A percentile compares a stretch with the other conserved stretches of the same genome.
phyloP scores from a whole-genome alignment of 768 basidiomycete genomes.

The Xerocomus spinulosus region DNA sequence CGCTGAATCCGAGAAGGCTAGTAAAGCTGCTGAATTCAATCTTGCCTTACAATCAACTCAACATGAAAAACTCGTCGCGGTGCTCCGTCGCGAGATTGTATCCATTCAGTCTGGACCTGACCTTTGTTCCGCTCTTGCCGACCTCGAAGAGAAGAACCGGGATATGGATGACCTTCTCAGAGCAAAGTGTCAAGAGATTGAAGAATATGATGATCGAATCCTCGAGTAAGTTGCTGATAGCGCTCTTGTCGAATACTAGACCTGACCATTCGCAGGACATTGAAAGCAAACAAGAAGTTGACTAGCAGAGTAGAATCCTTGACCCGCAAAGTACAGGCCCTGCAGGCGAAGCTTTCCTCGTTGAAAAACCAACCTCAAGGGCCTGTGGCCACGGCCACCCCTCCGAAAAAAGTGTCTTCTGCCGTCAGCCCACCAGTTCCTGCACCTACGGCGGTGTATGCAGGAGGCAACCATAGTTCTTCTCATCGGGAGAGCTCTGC shows the following conservation, averaged over 20 bases:
- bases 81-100: constrained; percentile 54
- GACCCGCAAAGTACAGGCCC: constrained; percentile 64
- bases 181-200: constrained; percentile 71
- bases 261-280: constrained; percentile 42
- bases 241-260: constrained; percentile 4
- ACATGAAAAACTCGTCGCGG: constrained; percentile 57
- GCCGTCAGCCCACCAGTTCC: constrained; percentile 13
- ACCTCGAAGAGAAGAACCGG: constrained; percentile 63
- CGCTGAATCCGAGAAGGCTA: constrained; percentile 51
- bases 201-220: constrained; percentile 77
- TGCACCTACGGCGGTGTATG: constrained; percentile 5
- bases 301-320: constrained; percentile 63
- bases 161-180: constrained; percentile 74
- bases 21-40: constrained; percentile 61
- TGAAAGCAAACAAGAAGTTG: constrained; percentile 80
- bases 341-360: constrained; percentile 62
- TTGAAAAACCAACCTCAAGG: constrained; percentile 40
- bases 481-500: constrained; percentile 36
- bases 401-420: constrained; percentile 4
- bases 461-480: constrained; percentile 3
- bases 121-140: constrained; percentile 49
- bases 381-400: constrained; percentile 6
- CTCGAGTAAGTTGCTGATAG: constrained; percentile 51
- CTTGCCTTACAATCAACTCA: constrained; percentile 61
- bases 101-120: constrained; percentile 50